phyloP scores from a whole-genome alignment of 1,284 basidiomycete species.

The Leccinum subfulvum region DNA sequence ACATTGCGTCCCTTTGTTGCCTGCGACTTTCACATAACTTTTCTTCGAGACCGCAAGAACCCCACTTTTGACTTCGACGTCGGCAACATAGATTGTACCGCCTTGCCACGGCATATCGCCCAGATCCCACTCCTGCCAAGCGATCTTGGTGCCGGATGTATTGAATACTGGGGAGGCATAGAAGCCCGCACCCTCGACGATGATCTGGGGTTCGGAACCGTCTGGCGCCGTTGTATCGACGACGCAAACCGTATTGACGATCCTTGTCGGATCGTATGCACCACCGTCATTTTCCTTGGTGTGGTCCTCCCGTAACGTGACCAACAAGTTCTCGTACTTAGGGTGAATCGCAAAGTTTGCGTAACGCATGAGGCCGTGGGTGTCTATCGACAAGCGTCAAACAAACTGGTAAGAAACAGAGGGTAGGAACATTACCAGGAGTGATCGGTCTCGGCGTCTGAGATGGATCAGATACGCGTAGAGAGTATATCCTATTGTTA shows the following conservation, averaged over 20 bases:
- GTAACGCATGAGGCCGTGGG: conserved; percentile 45
- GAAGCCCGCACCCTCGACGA: conserved; percentile 50
- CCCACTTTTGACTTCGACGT: conserved; percentile 22
- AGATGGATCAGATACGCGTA: neutral
- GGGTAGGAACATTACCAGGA: conserved; percentile 11
- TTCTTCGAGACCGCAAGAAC: neutral
- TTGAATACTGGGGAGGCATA: conserved; percentile 55
- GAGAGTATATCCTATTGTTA: conserved; percentile 13
- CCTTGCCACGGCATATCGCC: conserved; percentile 85
- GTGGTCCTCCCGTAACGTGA: conserved; percentile 52
- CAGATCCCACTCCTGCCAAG: conserved; percentile 70
- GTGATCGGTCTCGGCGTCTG: conserved; percentile 5
- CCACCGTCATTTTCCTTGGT: conserved; percentile 23
- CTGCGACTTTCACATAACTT: conserved; percentile 38
- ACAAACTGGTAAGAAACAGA: neutral
- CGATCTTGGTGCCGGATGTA: conserved; percentile 60
- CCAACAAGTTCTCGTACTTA: conserved; percentile 16
- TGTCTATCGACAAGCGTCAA: conserved; percentile 8
- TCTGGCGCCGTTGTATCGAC: neutral
- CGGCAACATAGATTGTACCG: conserved; percentile 54
- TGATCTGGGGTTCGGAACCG: neutral
- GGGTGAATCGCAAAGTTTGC: conserved; percentile 36
- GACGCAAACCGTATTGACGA: neutral
- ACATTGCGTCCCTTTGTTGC: conserved; percentile 42
- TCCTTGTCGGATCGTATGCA: too few species aligned